Conservation (phyloP, 257 asterid species). For the Rehmannia glutinosa region DNA sequence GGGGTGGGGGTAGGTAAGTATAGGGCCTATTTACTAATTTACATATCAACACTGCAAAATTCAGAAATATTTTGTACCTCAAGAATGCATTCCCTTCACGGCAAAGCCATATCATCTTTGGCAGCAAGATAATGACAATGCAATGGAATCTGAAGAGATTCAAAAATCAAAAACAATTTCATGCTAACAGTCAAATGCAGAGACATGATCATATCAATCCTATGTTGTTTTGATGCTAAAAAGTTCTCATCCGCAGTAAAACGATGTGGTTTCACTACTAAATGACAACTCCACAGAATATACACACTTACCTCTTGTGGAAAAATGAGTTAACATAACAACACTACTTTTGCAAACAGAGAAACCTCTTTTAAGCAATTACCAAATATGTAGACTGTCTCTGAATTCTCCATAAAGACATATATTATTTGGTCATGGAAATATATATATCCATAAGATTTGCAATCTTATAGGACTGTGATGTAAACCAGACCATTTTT, state of each 20-base stretch:
- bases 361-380: slow-evolving; percentile 28
- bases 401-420: slow-evolving; percentile 38
- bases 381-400: slow-evolving; percentile 28
- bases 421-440: background rate
- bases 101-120: too few relatives aligned
- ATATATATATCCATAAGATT: background rate
- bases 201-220: slow-evolving; percentile 10
- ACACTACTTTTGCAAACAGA: background rate
- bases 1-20: too few relatives aligned
- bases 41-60: too few relatives aligned
- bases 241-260: slow-evolving; percentile 13
- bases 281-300: slow-evolving; percentile 20
- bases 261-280: background rate
- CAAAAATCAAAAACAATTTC: background rate
- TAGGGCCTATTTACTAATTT: too few relatives aligned
- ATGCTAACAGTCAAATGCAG: slow-evolving; percentile 19
- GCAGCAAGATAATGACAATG: too few relatives aligned
- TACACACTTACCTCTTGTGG: slow-evolving; percentile 32
- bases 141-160: background rate
- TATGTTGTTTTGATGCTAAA: slow-evolving; percentile 14
- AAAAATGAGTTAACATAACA: slow-evolving; percentile 22
- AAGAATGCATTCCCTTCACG: too few relatives aligned
- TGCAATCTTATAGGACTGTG: slow-evolving; percentile 8
- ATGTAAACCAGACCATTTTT: background rate
- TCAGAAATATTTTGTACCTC: too few relatives aligned